Base-by-base conservation (phyloP, 139 green algal genomes). In the Volvox reticuliferus region DNA sequence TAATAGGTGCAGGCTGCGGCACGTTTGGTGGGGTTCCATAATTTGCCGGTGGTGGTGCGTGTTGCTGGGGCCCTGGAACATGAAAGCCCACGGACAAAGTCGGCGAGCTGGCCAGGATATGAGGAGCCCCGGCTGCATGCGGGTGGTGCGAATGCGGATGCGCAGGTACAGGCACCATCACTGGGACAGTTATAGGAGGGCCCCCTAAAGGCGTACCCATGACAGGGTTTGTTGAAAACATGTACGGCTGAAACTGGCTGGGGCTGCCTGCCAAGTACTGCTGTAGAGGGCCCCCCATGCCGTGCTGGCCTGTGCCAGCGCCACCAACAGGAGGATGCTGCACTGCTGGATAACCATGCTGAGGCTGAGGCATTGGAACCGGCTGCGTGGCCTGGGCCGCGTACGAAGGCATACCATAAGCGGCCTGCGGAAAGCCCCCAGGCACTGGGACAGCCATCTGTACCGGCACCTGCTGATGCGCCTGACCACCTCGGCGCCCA, bases 261-360 rank as follows among this genome's bases (percentile, higher is more conserved):
- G 85, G 85, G 69, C 85, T 89, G 69, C 85, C 69, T 44, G 78
- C 85, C 37, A 89, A 9, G 19, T 75, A 89, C 44, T 89, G 85
- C 69, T 28, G 85, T 20, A 68, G 85, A 35, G 85, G 85, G 16
- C 21, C 61, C 55, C 35, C 36, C 65, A 79, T 78, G 82, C 32
- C 33, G 36, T 80, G 67, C 67, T 88, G 83, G 1, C 26, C 33
- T 6, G 36, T 24, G 13, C 36, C 33, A 19, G 32, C 24, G 83
- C 35, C 82, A 30, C 12, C 9, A 19, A 69, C 65, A 12, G 55
- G 22, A 12, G n/a, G n/a, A 68, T 88, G 82, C 13, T 67, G 21
- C 0, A 77, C 81, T 21, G 81, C 61, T 16, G 30, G 44, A 61
- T 87, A 87, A 30, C 62, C 81, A 63, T 87, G 81, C 81, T 76